Percentiles rank a stretch among this genome's conserved stretches.
These are phyloP conservation scores for Earliella scabrosa DNA, from an alignment of 1,284 basidiomycete species.

Conservation along the genomic window DNA sequence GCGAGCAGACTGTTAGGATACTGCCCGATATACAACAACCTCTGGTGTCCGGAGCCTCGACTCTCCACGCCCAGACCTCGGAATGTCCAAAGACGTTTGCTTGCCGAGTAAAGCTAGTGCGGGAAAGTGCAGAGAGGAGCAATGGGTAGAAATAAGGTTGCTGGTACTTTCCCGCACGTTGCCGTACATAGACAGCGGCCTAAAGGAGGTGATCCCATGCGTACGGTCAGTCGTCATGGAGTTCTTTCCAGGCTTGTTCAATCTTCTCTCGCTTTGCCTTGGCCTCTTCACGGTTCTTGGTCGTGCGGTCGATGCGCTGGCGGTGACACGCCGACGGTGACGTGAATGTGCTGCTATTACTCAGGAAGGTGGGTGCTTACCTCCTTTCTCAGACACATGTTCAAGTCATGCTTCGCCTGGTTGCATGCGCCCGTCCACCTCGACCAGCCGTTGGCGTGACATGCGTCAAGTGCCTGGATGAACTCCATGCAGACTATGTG, in stretches of 20 bases:
- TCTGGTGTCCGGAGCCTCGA: neutral
- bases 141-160: too few relatives aligned
- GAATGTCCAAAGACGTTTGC: neutral
- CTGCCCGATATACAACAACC: neutral
- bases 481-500: slow-evolving; percentile 70
- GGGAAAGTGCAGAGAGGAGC: too few relatives aligned
- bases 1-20: too few relatives aligned
- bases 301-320: slow-evolving; percentile 67
- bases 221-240: slow-evolving; percentile 50
- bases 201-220: neutral
- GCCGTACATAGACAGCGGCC: neutral
- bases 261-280: slow-evolving; percentile 61
- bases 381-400: slow-evolving; percentile 78
- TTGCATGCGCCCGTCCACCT: slow-evolving; percentile 78
- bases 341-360: neutral
- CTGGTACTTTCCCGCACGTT: neutral
- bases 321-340: neutral
- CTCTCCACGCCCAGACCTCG: neutral
- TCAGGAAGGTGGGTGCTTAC: slow-evolving; percentile 43
- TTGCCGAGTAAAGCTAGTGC: neutral
- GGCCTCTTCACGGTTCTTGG: slow-evolving; percentile 69
- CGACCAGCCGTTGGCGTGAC: slow-evolving; percentile 64
- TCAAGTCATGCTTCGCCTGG: slow-evolving; percentile 68
- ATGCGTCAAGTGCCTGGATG: slow-evolving; percentile 72
- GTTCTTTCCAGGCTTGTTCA: slow-evolving; percentile 64